These are phyloP conservation scores for Aurantiochytrium sp. DNA, from an alignment of 108 stramenopile species.

Conservation along the genomic window DNA sequence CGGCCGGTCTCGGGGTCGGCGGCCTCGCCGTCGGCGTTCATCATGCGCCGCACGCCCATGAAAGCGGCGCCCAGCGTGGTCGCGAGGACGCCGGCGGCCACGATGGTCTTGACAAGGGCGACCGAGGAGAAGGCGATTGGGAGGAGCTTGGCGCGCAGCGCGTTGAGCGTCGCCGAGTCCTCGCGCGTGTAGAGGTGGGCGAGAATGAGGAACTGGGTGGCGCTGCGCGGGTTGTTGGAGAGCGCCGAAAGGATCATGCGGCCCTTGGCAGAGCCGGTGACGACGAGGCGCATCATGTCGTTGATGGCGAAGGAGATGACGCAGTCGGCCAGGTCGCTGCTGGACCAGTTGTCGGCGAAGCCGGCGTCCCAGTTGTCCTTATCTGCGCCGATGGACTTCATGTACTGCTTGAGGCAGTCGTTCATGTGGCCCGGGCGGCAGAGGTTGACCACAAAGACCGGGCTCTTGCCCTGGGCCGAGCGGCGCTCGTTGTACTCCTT, in stretches of 20 bases:
- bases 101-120: not conserved
- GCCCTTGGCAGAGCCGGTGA: not conserved
- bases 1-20: not conserved
- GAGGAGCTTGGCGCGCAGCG: conserved; percentile 13
- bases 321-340: conserved; percentile 21
- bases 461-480: not conserved
- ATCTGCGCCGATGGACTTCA: not conserved
- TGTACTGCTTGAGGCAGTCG: conserved; percentile 28
- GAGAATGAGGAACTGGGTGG: conserved; percentile 21
- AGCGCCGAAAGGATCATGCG: not conserved
- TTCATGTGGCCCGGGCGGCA: conserved; percentile 29
- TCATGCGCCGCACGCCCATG: not conserved
- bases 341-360: conserved; percentile 20
- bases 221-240: conserved; percentile 14
- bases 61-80: not conserved
- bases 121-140: conserved; percentile 13
- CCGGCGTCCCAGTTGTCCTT: conserved; percentile 24
- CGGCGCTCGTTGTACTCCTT: conserved; percentile 20
- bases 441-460: conserved; percentile 21
- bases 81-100: not conserved
- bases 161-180: conserved; percentile 5
- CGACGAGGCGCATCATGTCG: conserved; percentile 24
- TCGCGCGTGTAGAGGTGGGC: conserved; percentile 17
- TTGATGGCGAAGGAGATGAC: conserved; percentile 28
- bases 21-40: not conserved